Base-by-base conservation (phyloP, 441 rosid genomes). In the Arabidopsis hybrid region DNA sequence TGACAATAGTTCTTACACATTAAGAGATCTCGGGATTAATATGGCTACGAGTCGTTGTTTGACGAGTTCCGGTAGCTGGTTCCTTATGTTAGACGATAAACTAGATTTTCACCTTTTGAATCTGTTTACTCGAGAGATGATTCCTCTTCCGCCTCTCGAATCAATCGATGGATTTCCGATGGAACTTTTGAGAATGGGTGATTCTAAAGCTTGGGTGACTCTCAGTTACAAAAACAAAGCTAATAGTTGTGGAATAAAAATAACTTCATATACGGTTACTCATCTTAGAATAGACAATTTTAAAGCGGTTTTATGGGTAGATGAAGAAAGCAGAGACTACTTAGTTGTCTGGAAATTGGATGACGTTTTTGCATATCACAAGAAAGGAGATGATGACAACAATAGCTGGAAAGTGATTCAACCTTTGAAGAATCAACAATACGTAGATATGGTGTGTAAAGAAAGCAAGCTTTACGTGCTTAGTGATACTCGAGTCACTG, bases 401-500 rank as follows among this genome's bases (percentile, higher is more conserved):
- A 43, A 1, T 39, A 10, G 0, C 8, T 43, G 17, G 49, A 43
- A 43, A 13, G 8, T 43, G 3, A 0, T 43, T 43, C 8, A 43
- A 43, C 8, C 49, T 43, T 43, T 13, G 6, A 43, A 5, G 47
- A 13, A 46, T 31, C 42, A 31, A 45, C 42, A 29, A 8, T 63
- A 42, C 10, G 3, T 16, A 6, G n/a, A 31, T 31, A 63, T 31
- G 68, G 42, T 31, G 42, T 64, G 1, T 16, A 46, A 8, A 46
- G 31, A 64, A 46, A 16, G 31, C 31, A 64, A 64, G 56, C 42
- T 64, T 14, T 64, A 64, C 31, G 42, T 46, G 43, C 67, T 43
- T 43, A 4, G 38, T 26, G 7, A 2, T 11, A 43, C n/a, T 43
- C 47, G 7, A 13, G 12, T 43, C 16, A 43, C 47, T 4, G 16